A percentile compares a stretch with the other conserved stretches of the same genome.
Conservation (phyloP, 2,329 filamentous ascomycete species). For the Sporothrix inflata region DNA sequence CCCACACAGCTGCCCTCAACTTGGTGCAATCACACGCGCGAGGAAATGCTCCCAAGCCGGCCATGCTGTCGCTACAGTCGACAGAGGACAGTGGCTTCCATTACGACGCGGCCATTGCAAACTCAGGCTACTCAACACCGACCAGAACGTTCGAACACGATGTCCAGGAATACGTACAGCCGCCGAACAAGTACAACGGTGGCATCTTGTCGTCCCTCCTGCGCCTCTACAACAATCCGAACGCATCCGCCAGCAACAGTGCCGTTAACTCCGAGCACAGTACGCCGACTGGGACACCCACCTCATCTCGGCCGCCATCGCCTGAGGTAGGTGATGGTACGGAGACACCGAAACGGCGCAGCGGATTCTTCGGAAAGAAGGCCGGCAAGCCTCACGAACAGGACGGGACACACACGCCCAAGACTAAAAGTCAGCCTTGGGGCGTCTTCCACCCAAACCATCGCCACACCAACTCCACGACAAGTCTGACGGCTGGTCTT, state of each 20-base stretch:
- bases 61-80: background rate
- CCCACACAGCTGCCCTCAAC: conserved; percentile 31
- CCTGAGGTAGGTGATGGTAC: conserved; percentile 39
- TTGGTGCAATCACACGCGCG: conserved; percentile 34
- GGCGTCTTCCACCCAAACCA: conserved; percentile 29
- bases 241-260: conserved; percentile 37
- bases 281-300: conserved; percentile 50
- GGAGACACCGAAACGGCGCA: conserved; percentile 43
- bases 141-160: conserved; percentile 63
- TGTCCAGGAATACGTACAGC: conserved; percentile 62
- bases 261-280: conserved; percentile 46
- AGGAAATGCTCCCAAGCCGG: background rate
- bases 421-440: conserved; percentile 28
- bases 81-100: conserved; percentile 21
- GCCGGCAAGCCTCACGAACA: conserved; percentile 44
- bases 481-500: conserved; percentile 52
- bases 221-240: conserved; percentile 64
- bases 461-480: conserved; percentile 29
- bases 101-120: conserved; percentile 33
- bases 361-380: conserved; percentile 48
- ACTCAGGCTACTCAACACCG: conserved; percentile 41
- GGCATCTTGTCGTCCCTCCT: conserved; percentile 74
- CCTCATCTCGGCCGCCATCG: conserved; percentile 47
- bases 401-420: background rate
- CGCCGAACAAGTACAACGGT: conserved; percentile 69